phyloP scores from a whole-genome alignment of 1,284 basidiomycete genomes.

The Pseudozyma pruni region DNA sequence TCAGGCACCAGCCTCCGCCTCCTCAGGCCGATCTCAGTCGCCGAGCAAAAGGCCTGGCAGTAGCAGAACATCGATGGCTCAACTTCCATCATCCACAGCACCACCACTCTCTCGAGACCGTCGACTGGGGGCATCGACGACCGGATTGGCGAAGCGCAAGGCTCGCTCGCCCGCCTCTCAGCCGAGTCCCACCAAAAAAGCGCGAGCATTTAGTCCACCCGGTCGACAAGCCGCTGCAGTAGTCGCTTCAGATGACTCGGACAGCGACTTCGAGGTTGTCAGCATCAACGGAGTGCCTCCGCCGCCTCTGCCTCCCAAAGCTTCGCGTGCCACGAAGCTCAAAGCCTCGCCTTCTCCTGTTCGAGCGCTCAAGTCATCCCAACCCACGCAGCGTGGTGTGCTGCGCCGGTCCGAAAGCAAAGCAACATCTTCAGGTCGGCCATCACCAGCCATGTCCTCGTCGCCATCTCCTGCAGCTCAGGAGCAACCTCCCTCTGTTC shows the following conservation, averaged over 20 bases:
- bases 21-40: background rate
- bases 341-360: conserved; percentile 8
- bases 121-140: background rate
- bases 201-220: background rate
- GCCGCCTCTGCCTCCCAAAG: too few species aligned
- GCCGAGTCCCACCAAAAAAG: background rate
- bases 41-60: background rate
- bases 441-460: background rate
- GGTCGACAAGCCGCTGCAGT: background rate
- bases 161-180: conserved; percentile 7
- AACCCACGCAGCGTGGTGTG: background rate
- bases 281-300: conserved; percentile 2
- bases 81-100: conserved; percentile 14
- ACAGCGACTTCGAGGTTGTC: conserved; percentile 23
- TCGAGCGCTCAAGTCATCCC: conserved; percentile 5
- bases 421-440: background rate
- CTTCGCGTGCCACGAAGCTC: too few species aligned
- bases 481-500: background rate
- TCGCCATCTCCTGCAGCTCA: background rate
- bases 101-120: background rate
- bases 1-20: background rate
- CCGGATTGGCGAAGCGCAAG: conserved; percentile 15
- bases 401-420: conserved; percentile 13
- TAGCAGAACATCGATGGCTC: background rate
- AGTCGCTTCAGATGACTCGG: conserved; percentile 8